Evolutionary conservation across 805 yeast species (phyloP), one percentile per base, ranked within the genome.

Genomic region (Kodamaea hsintzibuensis): DNA sequence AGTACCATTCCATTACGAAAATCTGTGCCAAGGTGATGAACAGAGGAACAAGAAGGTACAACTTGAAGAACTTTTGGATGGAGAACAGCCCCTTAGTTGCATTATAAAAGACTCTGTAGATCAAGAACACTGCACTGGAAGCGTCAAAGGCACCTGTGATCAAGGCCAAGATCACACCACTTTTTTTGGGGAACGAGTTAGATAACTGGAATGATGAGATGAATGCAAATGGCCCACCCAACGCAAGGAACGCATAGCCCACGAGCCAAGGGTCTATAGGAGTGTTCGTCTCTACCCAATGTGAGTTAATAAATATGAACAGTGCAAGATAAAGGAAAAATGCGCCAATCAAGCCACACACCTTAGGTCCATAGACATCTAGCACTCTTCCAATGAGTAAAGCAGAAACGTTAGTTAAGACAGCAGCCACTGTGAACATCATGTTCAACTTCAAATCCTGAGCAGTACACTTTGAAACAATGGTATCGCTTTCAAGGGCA

Each of bases 101-200:
- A 45, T 62, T 59, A 66, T 78, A 82, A 33, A 75, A 53, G 17
- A 75, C 59, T 50, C 75, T 75, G 68, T 81, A 82, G 47, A 80
- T 47, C 61, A 82, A 69, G 61, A 82, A 82, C 14, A 82, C 76
- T 1, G 85, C 84, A 7, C 82, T 78, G 2, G 84, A 80, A 8
- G 85, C 80, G 65, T 82, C 86, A 56, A 82, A 82, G 0, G 86
- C 84, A 14, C 86, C 85, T 1, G 85, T 81, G 53, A 82, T 63
- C 43, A 82, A 67, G 18, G 85, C 85, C 59, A 82, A 70, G 17
- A 82, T 72, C 12, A 79, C 66, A 7, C 86, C 86, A 16, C 82
- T 77, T 50, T 74, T 74, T 49, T 73, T 70, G 1, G 86, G 86
- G 65, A 82, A 82, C 2, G 85, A 73, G 60, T 82, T 82, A 19